phyloP scores from a whole-genome alignment of 768 basidiomycete genomes.

The Leccinum incarnatum region DNA sequence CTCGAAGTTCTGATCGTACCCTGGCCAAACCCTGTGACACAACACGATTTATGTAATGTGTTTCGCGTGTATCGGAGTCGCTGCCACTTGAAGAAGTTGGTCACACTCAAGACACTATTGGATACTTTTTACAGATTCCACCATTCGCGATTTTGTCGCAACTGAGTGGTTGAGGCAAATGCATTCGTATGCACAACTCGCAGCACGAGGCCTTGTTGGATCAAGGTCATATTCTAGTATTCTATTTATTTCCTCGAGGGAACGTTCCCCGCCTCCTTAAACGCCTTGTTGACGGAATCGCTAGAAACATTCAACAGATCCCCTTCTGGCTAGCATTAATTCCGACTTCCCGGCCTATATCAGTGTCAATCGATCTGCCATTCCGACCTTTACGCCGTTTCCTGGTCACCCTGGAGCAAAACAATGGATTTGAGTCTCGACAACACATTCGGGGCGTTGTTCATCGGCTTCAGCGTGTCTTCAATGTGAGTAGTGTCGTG shows the following conservation, averaged over 20 bases:
- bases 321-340: constrained; percentile 4
- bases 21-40: not conserved
- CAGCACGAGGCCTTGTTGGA: not conserved
- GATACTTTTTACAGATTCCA: not conserved
- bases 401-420: constrained; percentile 1
- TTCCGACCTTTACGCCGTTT: not conserved
- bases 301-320: not conserved
- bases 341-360: constrained; percentile 13
- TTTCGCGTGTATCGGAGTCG: not conserved
- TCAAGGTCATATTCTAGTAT: not conserved
- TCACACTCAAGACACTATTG: not conserved
- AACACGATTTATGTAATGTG: not conserved
- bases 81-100: not conserved
- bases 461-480: constrained; percentile 58
- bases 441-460: constrained; percentile 58
- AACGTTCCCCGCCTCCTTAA: not conserved
- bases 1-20: too few relatives aligned
- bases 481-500: constrained; percentile 23
- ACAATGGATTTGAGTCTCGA: constrained; percentile 30
- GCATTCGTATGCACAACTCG: not conserved
- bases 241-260: not conserved
- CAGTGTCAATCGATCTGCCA: not conserved
- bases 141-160: not conserved
- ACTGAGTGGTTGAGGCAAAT: not conserved
- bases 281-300: not conserved